These are phyloP conservation scores for Kluyveromyces sp. DNA, from an alignment of 1,139 yeast species.

Conservation along the genomic window DNA sequence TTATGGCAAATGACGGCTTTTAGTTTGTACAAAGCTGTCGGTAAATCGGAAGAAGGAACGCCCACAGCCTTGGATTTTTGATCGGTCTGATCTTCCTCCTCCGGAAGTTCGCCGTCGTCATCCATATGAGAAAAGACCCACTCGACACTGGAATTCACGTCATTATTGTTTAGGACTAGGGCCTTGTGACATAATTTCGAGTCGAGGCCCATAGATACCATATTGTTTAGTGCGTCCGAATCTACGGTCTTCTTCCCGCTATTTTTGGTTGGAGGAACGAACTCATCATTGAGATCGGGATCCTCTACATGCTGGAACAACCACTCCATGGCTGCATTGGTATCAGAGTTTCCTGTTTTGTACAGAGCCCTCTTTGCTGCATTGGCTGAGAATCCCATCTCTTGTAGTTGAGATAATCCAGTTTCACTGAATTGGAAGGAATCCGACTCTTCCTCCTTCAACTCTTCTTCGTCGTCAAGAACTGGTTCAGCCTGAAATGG, in stretches of 20 bases:
- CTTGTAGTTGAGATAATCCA: conserved; percentile 51
- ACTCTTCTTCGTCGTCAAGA: conserved; percentile 2
- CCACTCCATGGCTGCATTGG: conserved; percentile 90
- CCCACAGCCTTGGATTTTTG: conserved; percentile 10
- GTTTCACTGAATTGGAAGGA: conserved; percentile 51
- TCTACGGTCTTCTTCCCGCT: conserved; percentile 31
- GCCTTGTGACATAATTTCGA: conserved; percentile 62
- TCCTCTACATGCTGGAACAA: conserved; percentile 84
- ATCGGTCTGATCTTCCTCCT: conserved; percentile 10
- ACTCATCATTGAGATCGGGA: conserved; percentile 62
- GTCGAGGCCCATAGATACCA: conserved; percentile 66
- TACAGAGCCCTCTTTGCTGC: conserved; percentile 63
- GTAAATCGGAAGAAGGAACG: conserved; percentile 14
- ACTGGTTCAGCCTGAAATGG: conserved; percentile 31
- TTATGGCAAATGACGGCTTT: conserved; percentile 85
- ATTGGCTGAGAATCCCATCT: conserved; percentile 83
- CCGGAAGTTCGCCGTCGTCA: conserved; percentile 42
- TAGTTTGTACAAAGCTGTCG: conserved; percentile 42
- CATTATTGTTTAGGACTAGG: conserved; percentile 47
- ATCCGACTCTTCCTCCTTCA: conserved; percentile 25
- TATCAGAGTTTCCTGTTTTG: conserved; percentile 57
- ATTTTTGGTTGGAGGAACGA: conserved; percentile 30
- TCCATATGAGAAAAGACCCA: conserved; percentile 82
- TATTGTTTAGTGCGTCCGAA: conserved; percentile 43
- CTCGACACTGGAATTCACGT: conserved; percentile 73